Percentiles rank a stretch among this genome's conserved stretches.
Evolutionary conservation across 768 basidiomycete species (phyloP).

Genomic region (Suillus subluteus): DNA sequence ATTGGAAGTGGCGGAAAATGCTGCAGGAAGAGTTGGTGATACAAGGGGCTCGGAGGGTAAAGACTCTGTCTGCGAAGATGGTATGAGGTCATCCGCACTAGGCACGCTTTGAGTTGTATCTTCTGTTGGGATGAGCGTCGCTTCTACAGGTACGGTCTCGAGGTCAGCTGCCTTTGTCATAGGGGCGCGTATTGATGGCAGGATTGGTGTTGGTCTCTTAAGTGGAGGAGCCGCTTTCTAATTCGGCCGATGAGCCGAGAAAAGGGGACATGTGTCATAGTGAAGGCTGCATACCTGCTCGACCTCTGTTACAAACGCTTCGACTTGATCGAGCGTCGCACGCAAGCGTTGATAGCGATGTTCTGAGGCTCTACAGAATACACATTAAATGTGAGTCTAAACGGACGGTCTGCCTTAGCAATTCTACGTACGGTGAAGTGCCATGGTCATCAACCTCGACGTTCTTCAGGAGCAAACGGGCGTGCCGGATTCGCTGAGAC

Average conservation of each 20-base stretch:
- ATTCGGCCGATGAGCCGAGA: conserved; percentile 3
- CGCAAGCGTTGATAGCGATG: conserved; percentile 51
- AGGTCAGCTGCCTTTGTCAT: conserved; percentile 14
- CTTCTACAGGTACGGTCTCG: conserved; percentile 18
- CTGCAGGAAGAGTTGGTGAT: conserved; percentile 23
- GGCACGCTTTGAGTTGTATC: conserved; percentile 17
- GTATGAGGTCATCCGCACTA: conserved; percentile 37
- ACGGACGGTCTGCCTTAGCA: conserved; percentile 1
- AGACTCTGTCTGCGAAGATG: conserved; percentile 37
- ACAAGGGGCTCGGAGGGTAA: conserved; percentile 14
- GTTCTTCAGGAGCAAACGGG: conserved; percentile 57
- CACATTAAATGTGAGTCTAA: conserved; percentile 11
- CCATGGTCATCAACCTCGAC: conserved; percentile 55
- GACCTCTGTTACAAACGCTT: conserved; percentile 52
- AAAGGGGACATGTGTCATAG: background rate
- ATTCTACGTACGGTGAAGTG: conserved; percentile 43
- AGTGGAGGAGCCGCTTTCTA: conserved; percentile 48
- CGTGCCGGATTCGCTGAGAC: conserved; percentile 54
- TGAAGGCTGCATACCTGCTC: conserved; percentile 46
- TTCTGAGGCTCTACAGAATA: conserved; percentile 41
- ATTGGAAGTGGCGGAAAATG: conserved; percentile 37
- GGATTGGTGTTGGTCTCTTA: conserved; percentile 48
- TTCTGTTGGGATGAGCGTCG: conserved; percentile 30
- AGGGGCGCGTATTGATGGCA: conserved; percentile 58
- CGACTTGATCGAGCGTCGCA: conserved; percentile 56